Base-by-base conservation (phyloP, 192 early-diverging fungal genomes). In the Dissophora ornata region DNA sequence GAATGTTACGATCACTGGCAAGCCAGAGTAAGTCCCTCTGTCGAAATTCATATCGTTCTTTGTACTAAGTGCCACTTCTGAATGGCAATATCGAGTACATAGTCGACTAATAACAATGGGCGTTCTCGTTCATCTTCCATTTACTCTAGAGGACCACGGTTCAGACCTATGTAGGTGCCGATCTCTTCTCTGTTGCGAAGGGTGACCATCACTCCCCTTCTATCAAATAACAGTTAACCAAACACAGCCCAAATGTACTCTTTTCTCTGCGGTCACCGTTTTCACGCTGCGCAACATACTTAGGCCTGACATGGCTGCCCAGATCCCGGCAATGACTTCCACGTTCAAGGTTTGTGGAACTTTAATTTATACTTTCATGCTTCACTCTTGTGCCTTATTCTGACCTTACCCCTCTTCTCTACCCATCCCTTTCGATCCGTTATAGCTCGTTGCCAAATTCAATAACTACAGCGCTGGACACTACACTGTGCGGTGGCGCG, bases 401-500 rank as follows among this genome's bases (percentile, higher is more conserved):
- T n/a, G n/a, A n/a, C n/a, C n/a, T n/a, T n/a, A n/a, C n/a, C n/a
- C n/a, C 13, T 38, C 36, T 49, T 28, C 33, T 48, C 21, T 22
- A 26, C 19, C 33, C 15, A 11, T 16, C 44, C 6, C 44, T 38
- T 12, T 38, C 36, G 5, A 38, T 38, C 36, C 36, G 12, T 45
- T 4, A 32, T 34, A 77, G 73, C 52, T 77, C 3, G 22, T 48
- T 2, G 73, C 52, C 19, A 55, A 33, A 22, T 77, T 67, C 47
- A 49, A 26, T 16, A 54, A 67, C 57, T 62, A 60, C 46, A 42
- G 38, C 24, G 25, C 73, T 28, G 73, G 73, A 19, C 45, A 62
- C 19, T 77, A 77, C 44, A 51, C 13, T 8, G 22, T 77, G 4
- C 58, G 52, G 6, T 77, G 73, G 73, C 32, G 59, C 19, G 65